phyloP scores from a whole-genome alignment of 305 asterid genomes.

The Fraxinus nigra region DNA sequence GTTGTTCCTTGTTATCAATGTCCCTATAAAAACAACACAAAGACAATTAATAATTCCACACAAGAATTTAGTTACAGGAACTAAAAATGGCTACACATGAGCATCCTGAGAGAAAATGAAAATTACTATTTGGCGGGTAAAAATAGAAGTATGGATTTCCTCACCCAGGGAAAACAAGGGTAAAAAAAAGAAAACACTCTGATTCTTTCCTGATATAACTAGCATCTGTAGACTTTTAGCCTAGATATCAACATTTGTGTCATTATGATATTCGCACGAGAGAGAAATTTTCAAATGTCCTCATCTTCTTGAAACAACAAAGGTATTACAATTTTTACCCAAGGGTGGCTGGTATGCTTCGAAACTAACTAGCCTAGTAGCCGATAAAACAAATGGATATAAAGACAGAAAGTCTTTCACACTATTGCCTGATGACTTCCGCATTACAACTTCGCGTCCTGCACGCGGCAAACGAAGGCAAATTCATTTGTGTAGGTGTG shows the following conservation, averaged over 20 bases:
- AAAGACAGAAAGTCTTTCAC: background rate
- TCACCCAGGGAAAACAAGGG: background rate
- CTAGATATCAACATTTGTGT: background rate
- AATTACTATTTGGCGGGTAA: background rate
- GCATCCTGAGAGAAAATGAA: background rate
- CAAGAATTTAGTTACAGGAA: constrained; percentile 10
- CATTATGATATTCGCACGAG: background rate
- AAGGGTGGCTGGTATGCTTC: background rate
- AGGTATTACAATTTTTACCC: background rate
- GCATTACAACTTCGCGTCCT: background rate
- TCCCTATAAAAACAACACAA: constrained; percentile 34
- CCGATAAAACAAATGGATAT: background rate
- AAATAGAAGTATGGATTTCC: background rate
- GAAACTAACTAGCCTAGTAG: background rate
- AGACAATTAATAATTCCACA: constrained; percentile 15
- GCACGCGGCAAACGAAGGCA: background rate
- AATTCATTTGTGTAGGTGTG: background rate
- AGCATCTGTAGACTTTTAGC: background rate
- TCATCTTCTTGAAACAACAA: background rate
- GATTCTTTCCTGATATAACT: background rate
- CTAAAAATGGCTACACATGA: background rate
- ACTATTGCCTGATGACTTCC: background rate
- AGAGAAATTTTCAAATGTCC: background rate
- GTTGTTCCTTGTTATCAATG: constrained; percentile 41
- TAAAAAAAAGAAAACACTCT: background rate